Percentiles rank a stretch among this genome's conserved stretches.
These are phyloP conservation scores for Trypanosoma melophagium DNA, from an alignment of 208 protist species.

Conservation along the genomic window DNA sequence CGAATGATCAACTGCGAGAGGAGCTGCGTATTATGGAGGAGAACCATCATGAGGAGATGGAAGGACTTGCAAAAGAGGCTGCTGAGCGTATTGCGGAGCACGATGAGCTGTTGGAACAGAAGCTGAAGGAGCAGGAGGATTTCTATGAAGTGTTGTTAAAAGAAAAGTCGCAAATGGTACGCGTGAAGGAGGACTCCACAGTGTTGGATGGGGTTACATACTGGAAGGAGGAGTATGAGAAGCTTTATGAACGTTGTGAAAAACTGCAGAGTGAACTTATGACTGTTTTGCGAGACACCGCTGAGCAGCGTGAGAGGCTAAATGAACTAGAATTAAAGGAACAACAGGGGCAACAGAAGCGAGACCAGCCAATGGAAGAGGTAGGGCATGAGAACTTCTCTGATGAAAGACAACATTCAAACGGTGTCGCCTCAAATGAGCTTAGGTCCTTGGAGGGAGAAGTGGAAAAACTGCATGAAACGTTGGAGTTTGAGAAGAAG, in stretches of 20 bases:
- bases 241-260: constrained; percentile 38
- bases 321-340: background rate
- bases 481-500: constrained; percentile 30
- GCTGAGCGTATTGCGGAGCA: constrained; percentile 52
- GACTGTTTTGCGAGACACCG: background rate
- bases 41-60: constrained; percentile 54
- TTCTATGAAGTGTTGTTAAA: constrained; percentile 7
- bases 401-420: background rate
- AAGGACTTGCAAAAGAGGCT: constrained; percentile 46
- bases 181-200: background rate
- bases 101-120: constrained; percentile 41
- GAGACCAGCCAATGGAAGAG: constrained; percentile 4
- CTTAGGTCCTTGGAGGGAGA: background rate
- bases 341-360: constrained; percentile 25
- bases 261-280: constrained; percentile 45
- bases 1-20: constrained; percentile 13
- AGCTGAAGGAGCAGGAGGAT: constrained; percentile 33
- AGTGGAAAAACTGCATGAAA: constrained; percentile 19
- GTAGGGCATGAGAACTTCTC: background rate
- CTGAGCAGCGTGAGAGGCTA: constrained; percentile 6
- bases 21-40: constrained; percentile 21
- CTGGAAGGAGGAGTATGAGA: constrained; percentile 35
- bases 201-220: constrained; percentile 3
- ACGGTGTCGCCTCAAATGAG: background rate
- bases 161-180: background rate